Base-by-base conservation (phyloP, 2,329 filamentous ascomycete species). In the Juglanconis oblonga region DNA sequence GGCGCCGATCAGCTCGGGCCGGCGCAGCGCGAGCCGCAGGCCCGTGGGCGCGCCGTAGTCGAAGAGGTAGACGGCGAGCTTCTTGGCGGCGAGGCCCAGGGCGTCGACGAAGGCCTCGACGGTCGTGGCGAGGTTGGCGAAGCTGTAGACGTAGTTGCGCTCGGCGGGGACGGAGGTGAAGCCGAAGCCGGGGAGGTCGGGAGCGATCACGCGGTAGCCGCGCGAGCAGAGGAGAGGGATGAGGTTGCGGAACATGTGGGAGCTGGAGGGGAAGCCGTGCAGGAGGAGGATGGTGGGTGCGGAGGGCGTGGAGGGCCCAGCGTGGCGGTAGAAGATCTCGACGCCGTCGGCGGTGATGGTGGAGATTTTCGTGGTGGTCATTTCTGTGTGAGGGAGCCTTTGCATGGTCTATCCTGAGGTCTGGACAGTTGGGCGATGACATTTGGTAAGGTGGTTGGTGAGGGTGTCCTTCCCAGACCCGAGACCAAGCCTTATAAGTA, bases 11-110 rank as follows among this genome's bases (percentile, higher is more conserved):
- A 74, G 72, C 1, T 77, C 69, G 0, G 81, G 79, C 2, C 79
- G 73, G 48, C 77, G 64, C 2, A 85, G 73, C 0, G 83, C 83
- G 2, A 87, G 72, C 2, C 82, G 77, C 31, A 86, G 71, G 1
- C 78, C 84, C 0, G 77, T 75, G 0, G 85, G 84, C 0, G 83
- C 82, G 54, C 85, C 85, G 67, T 87, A 87, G 73, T 87, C 84
- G 68, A 87, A 87, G 63, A 87, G 78, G 69, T 86, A 88, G 33
- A 85, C 70, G 13, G 79, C 77, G 70, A 80, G 86, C 36, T 75
- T 76, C 13, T 66, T 62, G 40, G 17, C 17, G 17, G 17, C 17
- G 17, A 86, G 73, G 3, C 71, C 61, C 8, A 87, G 71, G 1
- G 74, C 72, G 40, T 78, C 73, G 11, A 85, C 68, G 65, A 86